Base-by-base conservation (phyloP, 2,329 filamentous ascomycete species). In the Trichophyton simii region DNA sequence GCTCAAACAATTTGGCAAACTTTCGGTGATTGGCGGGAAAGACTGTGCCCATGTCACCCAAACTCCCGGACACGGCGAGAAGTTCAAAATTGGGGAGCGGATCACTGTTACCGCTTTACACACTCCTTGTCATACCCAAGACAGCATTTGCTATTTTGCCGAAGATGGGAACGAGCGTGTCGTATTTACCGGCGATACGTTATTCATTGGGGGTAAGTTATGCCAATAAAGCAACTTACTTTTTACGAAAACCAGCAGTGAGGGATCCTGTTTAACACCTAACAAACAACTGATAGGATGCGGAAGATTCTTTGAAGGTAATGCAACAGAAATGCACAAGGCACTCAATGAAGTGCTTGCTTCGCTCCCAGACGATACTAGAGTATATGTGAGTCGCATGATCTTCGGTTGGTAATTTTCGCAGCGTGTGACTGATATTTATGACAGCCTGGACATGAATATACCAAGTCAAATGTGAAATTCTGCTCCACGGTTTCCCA, bases 101-200 rank as follows among this genome's bases (percentile, higher is more conserved):
- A 94, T 99, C 73, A 81, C 82, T 13, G 87, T 96, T 62, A 92
- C 83, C 71, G 88, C 89, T 25, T 79, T 97, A n/a, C 88, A 97
- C 76, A 99, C 94, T 11, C 94, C 94, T 1, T 99, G 94, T 74
- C 94, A 99, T 73, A 99, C 94, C 1, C 91, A 96, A 77, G 94
- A 99, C 77, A 96, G 91, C 74, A 96, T 99, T 72, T 99, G 94
- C 80, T 99, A 86, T 78, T 89, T 86, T 67, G 85, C 94, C 79
- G 84, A 96, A 75, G 92, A 99, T 70, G 86, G 84, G 8, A 67
- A 74, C 11, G 57, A 88, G 57, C 86, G 83, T 68, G 91, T 82
- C 6, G 90, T 99, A 2, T 99, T 99, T 71, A 97, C 94, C 0
- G 94, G 94, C 8, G 94, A 99, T 72, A 99, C 94, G 0, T 78